Base-by-base conservation (phyloP, 306 rosid species). In the Dryas octopetala region DNA sequence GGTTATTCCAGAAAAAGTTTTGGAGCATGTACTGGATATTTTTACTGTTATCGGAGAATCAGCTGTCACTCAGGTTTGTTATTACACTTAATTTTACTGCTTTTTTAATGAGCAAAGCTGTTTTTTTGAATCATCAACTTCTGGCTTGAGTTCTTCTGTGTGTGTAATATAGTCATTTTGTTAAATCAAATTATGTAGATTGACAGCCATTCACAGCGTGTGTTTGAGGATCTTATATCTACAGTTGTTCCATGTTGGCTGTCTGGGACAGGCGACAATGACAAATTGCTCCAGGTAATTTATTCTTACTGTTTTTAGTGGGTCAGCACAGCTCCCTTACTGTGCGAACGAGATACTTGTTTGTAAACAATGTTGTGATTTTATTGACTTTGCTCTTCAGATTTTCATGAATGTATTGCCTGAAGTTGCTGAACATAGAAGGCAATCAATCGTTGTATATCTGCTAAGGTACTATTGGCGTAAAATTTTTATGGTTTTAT, bases 231-330 rank as follows among this genome's bases (percentile, higher is more conserved):
- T 80, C 88, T 94, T 72, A 82, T 91, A 77, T 87, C 96, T 69
- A 87, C 91, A 23, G 78, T 91, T 74, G 93, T 91, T 83, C 98
- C 98, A n/a, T 94, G 86, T 85, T 94, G 97, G 97, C 77, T 91
- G 64, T 84, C 93, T 23, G 85, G 87, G 85, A 80, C 89, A 49
- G 89, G 87, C 19, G 81, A 89, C 76, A 86, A 81, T 80, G 89
- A 90, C 63, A 76, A 83, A 73, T 75, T 94, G 74, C 87, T 94
- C 52, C 78, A 88, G 97, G 98, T 94, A 74, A 75, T 80, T 73
- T 62, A 55, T 78, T 73, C n/a, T 47, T 54, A 68, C 41, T 68
- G 4, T 72, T 49, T 73, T 72, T 75, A 59, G 58, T 46, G 32
- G 57, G 6, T 73, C 46, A 11, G 12, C 57, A 55, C 12, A 4